Base-by-base conservation (phyloP, 495 filamentous ascomycete species). In the Bathelium albidoporum region DNA sequence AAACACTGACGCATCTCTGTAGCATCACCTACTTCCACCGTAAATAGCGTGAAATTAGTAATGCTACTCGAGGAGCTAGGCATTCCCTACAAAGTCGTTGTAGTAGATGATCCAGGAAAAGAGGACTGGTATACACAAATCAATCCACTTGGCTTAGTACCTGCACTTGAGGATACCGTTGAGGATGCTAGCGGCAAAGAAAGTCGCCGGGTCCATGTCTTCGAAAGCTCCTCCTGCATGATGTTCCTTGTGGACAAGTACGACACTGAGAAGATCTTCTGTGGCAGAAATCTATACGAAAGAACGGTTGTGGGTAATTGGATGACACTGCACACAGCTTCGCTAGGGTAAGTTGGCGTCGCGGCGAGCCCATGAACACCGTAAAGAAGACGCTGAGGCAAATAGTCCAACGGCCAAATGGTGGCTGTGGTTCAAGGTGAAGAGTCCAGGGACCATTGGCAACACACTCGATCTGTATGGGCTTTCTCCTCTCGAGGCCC, bases 161-260 rank as follows among this genome's bases (percentile, higher is more conserved):
- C 65, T 14, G 65, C 65, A 10, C 28, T 65, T n/a, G 64, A 65
- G 58, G 59, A 62, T 28, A 11, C 12, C 20, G 26, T 58, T 7
- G 3, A 28, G 41, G 28, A 7, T 31, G 18, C 2, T 14, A 31
- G 18, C 20, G 26, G 29, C 26, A 29, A 24, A 12, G 1, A n/a
- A 22, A 12, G 3, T 9, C 16, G 16, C 11, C 10, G 34, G 7
- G 43, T 55, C 9, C 63, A 60, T 10, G 55, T 66, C 9, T 66
- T 66, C 58, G 65, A 66, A 18, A 66, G 65, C 60, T 55, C 39
- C 0, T 55, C 65, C 1, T 66, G 65, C 32, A 28, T 66, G 26
- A 14, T n/a, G 24, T 66, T 53, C 29, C 39, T 66, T 0, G 65
- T 32, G 0, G 65, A 66, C 9, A 66, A 62, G 28, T 66, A 64